A percentile compares a stretch with the other conserved stretches of the same genome.
These are phyloP conservation scores for Alternaria incomplexa DNA, from an alignment of 2,329 filamentous ascomycete genomes.

Conservation along the genomic window DNA sequence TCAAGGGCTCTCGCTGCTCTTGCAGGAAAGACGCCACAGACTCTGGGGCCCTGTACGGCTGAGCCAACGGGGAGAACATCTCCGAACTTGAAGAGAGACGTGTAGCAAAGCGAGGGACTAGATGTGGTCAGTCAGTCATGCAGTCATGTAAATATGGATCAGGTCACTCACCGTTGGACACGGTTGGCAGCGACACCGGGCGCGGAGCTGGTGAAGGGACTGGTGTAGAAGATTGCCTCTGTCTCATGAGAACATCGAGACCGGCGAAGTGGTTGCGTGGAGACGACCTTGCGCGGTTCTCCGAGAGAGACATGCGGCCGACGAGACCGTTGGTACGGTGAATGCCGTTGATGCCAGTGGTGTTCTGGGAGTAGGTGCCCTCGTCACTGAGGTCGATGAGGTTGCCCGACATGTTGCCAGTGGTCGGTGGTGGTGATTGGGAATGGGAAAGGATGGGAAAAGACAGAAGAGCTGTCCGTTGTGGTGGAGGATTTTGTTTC, in stretches of 20 bases:
- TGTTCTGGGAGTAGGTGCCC: background rate
- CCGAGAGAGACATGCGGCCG: background rate
- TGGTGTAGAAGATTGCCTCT: constrained; percentile 20
- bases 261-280: constrained; percentile 25
- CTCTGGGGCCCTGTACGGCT: background rate
- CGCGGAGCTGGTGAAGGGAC: background rate
- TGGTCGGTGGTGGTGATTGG: background rate
- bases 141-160: background rate
- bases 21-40: constrained; percentile 15
- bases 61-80: constrained; percentile 10
- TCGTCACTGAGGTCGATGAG: constrained; percentile 17
- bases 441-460: background rate
- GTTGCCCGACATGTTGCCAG: constrained; percentile 5
- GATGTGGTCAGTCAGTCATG: background rate
- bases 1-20: constrained; percentile 5
- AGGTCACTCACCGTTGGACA: constrained; percentile 5
- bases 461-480: background rate
- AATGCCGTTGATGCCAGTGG: background rate
- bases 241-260: constrained; percentile 24
- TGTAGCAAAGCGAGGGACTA: constrained; percentile 12
- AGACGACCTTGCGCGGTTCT: background rate
- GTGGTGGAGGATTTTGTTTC: background rate
- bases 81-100: background rate
- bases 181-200: background rate
- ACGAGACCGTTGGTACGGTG: background rate